phyloP scores from a whole-genome alignment of 352 stramenopile genomes.

The Phytophthora kernoviae region DNA sequence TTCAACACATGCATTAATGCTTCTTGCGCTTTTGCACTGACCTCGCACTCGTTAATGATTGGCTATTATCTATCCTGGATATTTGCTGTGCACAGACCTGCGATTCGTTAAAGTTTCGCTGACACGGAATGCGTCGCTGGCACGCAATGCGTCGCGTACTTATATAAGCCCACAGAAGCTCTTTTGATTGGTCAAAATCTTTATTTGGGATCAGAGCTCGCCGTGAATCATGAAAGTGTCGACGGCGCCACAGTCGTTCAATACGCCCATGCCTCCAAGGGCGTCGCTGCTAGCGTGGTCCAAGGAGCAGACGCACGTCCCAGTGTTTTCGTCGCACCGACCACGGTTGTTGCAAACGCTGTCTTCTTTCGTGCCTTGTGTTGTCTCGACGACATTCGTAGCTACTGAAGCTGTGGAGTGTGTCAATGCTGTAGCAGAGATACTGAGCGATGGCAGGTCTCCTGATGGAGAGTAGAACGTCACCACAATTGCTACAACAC shows the following conservation, averaged over 20 bases:
- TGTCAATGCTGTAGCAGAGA: constrained; percentile 42
- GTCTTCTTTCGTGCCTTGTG: constrained; percentile 66
- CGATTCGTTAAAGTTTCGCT: no score
- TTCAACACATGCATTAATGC: no score
- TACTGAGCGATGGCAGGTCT: constrained; percentile 52
- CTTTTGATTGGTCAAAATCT: background rate
- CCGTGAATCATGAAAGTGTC: constrained; percentile 72
- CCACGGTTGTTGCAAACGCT: constrained; percentile 79
- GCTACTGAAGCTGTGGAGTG: constrained; percentile 37
- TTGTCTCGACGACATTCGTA: constrained; percentile 31
- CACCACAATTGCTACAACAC: constrained; percentile 36
- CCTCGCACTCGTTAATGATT: no score
- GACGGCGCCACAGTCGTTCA: constrained; percentile 70
- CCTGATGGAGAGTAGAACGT: constrained; percentile 75
- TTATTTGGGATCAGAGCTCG: constrained; percentile 30
- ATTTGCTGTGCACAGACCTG: no score
- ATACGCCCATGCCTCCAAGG: constrained; percentile 41
- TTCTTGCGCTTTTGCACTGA: no score
- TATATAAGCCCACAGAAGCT: no score
- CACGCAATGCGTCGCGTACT: no score
- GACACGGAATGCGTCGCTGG: no score
- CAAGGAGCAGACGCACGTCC: constrained; percentile 62
- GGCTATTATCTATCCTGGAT: no score
- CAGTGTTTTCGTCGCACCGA: constrained; percentile 67
- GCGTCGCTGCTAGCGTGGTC: constrained; percentile 67